Base-by-base conservation (phyloP, 805 yeast genomes). In the Sugiyamaella smithiae region DNA sequence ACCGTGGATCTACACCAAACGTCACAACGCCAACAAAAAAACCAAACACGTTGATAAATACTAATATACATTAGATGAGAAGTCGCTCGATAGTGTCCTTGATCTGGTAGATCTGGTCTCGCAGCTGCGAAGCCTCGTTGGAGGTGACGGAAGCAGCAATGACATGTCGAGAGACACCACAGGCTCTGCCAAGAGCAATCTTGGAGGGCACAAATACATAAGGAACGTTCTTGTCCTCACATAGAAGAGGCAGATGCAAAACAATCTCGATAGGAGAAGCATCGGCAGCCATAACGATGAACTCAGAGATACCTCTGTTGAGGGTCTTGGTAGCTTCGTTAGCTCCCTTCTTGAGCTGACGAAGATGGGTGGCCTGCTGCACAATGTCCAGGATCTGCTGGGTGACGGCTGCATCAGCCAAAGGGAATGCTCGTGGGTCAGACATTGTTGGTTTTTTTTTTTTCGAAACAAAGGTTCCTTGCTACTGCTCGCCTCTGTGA, bases 81-180 rank as follows among this genome's bases (percentile, higher is more conserved):
- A 93, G 81, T 63, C 97, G 88, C 79, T 93, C 99, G 73, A 93
- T 91, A 86, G 91, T 90, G 79, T 93, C 97, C 88, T 93, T 93
- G 74, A 91, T 89, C 68, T 87, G 87, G 75, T 86, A 89, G 76
- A 93, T 88, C 80, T 91, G 98, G 81, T 77, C 88, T 81, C 89
- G 89, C 77, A 93, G 87, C 66, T 96, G 86, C 63, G 97, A 89
- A 65, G 97, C 96, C 68, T 93, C 99, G 76, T 93, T 93, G 60
- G 98, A 82, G 70, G 99, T 93, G 69, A 93, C 93, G 56, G 96
- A 85, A 57, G 97, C 97, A 68, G 99, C 96, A 70, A 93, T 91
- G 53, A 93, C 99, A 60, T 98, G 97, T 81, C 99, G 87, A 50
- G 98, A 88, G 57, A 93, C 99, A 77, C 99, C 99, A 78, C 99